Percentiles rank a stretch among this genome's conserved stretches.
Conservation (phyloP, 257 asterid species). For the Solanum bukasovii region DNA sequence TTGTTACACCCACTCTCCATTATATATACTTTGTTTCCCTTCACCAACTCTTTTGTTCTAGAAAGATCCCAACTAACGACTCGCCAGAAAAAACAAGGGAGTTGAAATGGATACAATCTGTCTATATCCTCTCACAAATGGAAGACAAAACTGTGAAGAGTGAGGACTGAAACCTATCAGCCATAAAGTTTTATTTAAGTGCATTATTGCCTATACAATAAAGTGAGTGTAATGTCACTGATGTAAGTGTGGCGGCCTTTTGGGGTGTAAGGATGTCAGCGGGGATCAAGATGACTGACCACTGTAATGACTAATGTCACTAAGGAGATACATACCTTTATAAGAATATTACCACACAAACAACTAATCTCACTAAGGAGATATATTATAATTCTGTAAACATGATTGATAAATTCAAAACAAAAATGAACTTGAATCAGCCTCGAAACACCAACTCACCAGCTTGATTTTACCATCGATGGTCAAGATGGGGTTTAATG, state of each 20-base stretch:
- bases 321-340: background rate
- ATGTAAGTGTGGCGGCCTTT: background rate
- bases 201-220: background rate
- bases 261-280: background rate
- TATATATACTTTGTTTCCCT: background rate
- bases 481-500: too few relatives aligned
- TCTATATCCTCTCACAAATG: too few relatives aligned
- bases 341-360: background rate
- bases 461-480: constrained; percentile 75
- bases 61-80: too few relatives aligned
- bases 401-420: background rate
- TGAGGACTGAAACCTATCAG: background rate
- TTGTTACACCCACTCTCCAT: background rate
- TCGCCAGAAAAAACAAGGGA: too few relatives aligned
- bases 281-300: background rate
- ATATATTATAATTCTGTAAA: background rate
- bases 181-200: background rate
- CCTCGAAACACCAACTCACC: constrained; percentile 32
- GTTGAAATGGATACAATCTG: too few relatives aligned
- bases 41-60: too few relatives aligned
- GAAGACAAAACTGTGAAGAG: too few relatives aligned
- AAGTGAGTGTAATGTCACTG: background rate
- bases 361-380: background rate
- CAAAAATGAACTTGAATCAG: background rate
- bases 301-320: background rate